Base-by-base conservation (phyloP, 169 alveolate species). In the Cryptosporidium ubiquitum region DNA sequence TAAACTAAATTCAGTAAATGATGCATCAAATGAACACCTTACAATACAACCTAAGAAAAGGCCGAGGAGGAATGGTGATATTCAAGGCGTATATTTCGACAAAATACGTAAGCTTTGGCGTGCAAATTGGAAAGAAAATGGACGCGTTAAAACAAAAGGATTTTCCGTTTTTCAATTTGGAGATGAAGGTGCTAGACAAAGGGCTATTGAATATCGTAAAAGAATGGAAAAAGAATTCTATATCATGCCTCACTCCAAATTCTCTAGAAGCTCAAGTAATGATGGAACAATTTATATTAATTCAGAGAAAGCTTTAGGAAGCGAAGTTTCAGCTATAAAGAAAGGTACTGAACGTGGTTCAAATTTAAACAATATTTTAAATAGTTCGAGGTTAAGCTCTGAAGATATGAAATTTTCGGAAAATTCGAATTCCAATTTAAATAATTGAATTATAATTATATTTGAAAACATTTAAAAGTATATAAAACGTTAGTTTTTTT, bases 91-190 rank as follows among this genome's bases (percentile, higher is more conserved):
- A n/a, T 91, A 91, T 49, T 91, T 84, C 29, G 94, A 91, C 68
- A 86, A 86, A 66, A 58, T 85, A 16, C 39, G 94, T 23, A 74
- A 69, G 29, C 85, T 91, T 29, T 91, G 94, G 94, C 84, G 94
- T 44, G 94, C 94, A 39, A 91, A 91, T 42, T 91, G 94, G 94
- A 91, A 86, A 47, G 94, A 91, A 44, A 86, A 86, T 44, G 94
- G 94, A 9, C 86, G 94, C 26, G 91, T 91, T 12, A 92, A 86
- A 61, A 91, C 94, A 37, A 91, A 91, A 39, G 94, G 94, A 18
- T 91, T 91, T 44, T 79, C 89, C 5, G 89, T 79, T 37, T 79
- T 79, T 64, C 89, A 79, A 61, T 79, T 61, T 61, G 89, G 89
- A 61, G 89, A 79, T 20, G 89, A 79, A 16, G 89, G 89, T 23